Percentiles rank a stretch among this genome's conserved stretches.
Evolutionary conservation across 257 asterid genomes (phyloP).

Genomic region (Forsythia viridissima): DNA sequence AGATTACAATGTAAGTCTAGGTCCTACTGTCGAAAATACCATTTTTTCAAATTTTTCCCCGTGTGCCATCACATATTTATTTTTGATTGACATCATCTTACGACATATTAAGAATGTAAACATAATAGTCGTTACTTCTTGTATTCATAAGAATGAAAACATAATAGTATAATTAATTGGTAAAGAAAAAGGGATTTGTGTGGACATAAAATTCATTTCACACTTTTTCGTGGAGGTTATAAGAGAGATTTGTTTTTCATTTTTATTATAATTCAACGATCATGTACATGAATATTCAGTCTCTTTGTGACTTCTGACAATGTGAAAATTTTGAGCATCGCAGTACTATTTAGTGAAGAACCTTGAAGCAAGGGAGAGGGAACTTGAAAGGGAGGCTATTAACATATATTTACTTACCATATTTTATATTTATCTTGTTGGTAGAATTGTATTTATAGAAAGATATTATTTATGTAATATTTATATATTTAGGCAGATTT

Average conservation of each 20-base stretch:
- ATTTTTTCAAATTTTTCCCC: not conserved
- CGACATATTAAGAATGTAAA: not conserved
- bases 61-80: not conserved
- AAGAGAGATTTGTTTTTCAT: not conserved
- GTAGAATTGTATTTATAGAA: too few relatives aligned
- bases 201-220: not conserved
- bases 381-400: too few relatives aligned
- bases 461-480: too few relatives aligned
- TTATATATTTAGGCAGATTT: too few relatives aligned
- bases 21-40: not conserved
- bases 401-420: too few relatives aligned
- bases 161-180: not conserved
- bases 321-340: not conserved
- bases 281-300: not conserved
- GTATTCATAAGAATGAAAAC: not conserved
- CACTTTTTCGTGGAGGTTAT: not conserved
- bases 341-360: conserved; percentile 99
- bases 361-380: conserved; percentile 87
- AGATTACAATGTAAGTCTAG: conserved; percentile 76
- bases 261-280: not conserved
- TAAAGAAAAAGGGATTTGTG: not conserved
- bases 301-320: not conserved
- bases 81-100: not conserved
- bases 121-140: too few relatives aligned
- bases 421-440: too few relatives aligned